Evolutionary conservation across 2,329 filamentous ascomycete genomes (phyloP), one percentile per base, ranked within the genome.

Genomic region (Epichloe scottii): DNA sequence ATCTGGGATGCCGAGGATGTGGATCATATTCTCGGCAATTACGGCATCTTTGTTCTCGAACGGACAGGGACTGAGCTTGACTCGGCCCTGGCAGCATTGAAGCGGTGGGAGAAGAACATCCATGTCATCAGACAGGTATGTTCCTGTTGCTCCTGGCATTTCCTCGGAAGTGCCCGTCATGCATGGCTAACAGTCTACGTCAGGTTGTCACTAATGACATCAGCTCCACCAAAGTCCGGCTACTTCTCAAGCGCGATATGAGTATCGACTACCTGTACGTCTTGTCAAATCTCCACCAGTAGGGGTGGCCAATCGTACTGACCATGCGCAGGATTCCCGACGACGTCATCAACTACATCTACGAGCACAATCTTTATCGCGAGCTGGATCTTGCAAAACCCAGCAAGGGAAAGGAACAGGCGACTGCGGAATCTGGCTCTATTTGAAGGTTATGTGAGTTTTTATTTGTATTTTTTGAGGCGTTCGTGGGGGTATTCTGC

Each of bases 1-100:
- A 81, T 96, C 1, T 97, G 91, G 91, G 86, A 84, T 48, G 76
- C 82, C 45, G 78, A 84, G 55, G 91, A 96, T 76, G 72, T 96
- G 51, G 85, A 93, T 59, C 87, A 94, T 59, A 96, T 96, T 53
- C 73, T 96, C 19, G 82, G 87, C 46, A 79, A 84, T 63, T 95
- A 86, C 62, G 88, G 88, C 42, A 82, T 85, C 33, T 89, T 94
- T 64, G 86, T 91, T 53, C 78, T 94, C n/a, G 87, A 96, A 73
- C 81, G 91, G 54, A 84, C 82, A 40, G 90, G 89, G 42, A 95
- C 89, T 21, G 88, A 95, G 61, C 85, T 94, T 47, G 87, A 95
- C 55, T 87, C 94, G 62, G 89, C 90, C 2, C 75, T 95, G 44
- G 82, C 85, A n/a, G 84, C 81, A 43, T 73, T 95, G 45, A 84